Evolutionary conservation across 1,284 basidiomycete species (phyloP), one percentile per base, ranked within the genome.

Genomic region (Mycosarcoma mackinlayi): DNA sequence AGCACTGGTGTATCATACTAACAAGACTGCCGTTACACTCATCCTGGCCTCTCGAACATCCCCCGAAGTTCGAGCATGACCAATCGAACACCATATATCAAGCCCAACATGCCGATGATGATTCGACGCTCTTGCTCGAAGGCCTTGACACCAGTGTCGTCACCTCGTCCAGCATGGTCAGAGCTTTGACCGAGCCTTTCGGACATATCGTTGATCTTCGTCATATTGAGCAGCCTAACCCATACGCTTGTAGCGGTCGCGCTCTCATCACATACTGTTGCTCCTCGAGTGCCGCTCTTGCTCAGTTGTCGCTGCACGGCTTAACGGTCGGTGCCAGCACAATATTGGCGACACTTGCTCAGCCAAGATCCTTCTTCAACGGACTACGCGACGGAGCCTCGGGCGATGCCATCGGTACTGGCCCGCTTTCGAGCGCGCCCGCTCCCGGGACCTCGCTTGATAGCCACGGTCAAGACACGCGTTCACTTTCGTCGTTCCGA

Each of bases 141-240:
- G 48, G 42, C 11, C 48, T 66, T 16, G 57, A 66, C 34, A 24
- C 56, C 6, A 41, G 16, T n/a, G 57, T 66, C 11, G 18, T 60
- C 6, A 40, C 63, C 4, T 60, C 56, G 8, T n/a, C 52, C 1
- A 34, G 44, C 9, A 59, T 60, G 52, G 30, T 66, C 7, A 42
- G 57, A 28, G 63, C 63, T 18, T 52, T 66, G 49, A 58, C 42
- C 8, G 63, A 66, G 42, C 63, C 63, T 6, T 66, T 66, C 30
- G 63, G 63, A 23, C 42, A 60, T 6, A 28, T 66, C 8, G 39
- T 39, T 10, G 41, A 54, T 14, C 47, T 54, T 13, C 33, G 9
- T 14, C 24, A 41, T 14, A 23, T 18, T 4, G 21, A 35, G 11
- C 9, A 19, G 24, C 24, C 6, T 11, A 30, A 46, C 4, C 10